These are phyloP conservation scores for Sonneratia caseolaris DNA, from an alignment of 345 rosid species.

Conservation along the genomic window DNA sequence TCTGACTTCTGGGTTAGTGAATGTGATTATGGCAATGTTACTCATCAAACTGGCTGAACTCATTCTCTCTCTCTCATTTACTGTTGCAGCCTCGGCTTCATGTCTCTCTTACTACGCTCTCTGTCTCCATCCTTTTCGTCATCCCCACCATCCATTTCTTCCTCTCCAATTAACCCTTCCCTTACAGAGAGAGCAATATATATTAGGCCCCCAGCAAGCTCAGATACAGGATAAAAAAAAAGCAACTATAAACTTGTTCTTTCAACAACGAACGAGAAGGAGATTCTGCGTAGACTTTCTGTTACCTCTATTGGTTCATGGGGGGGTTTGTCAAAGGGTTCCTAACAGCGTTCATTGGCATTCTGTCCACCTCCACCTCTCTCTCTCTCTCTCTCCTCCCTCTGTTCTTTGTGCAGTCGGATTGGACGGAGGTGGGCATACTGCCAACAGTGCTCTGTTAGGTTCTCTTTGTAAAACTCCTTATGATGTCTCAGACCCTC, in stretches of 20 bases:
- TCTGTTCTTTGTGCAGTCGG: neutral
- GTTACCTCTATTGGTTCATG: conserved; percentile 1
- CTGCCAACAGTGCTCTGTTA: conserved; percentile 78
- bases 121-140: neutral
- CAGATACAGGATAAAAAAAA: no score
- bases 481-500: neutral
- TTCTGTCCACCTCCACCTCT: conserved; percentile 93
- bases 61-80: conserved; percentile 33
- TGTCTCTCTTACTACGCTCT: neutral
- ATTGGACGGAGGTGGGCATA: conserved; percentile 65
- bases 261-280: no score
- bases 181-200: neutral
- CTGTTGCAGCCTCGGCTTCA: conserved; percentile 9
- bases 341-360: conserved; percentile 87
- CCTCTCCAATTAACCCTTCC: neutral
- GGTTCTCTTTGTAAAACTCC: conserved; percentile 72
- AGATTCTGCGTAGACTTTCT: no score
- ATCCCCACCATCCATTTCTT: conserved; percentile 2
- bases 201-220: no score
- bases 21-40: no score
- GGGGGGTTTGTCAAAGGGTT: conserved; percentile 78
- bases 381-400: neutral
- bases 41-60: neutral
- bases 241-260: neutral
- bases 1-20: no score